Conservation (phyloP, 495 filamentous ascomycete genomes). For the Jackrogersella minutella region DNA sequence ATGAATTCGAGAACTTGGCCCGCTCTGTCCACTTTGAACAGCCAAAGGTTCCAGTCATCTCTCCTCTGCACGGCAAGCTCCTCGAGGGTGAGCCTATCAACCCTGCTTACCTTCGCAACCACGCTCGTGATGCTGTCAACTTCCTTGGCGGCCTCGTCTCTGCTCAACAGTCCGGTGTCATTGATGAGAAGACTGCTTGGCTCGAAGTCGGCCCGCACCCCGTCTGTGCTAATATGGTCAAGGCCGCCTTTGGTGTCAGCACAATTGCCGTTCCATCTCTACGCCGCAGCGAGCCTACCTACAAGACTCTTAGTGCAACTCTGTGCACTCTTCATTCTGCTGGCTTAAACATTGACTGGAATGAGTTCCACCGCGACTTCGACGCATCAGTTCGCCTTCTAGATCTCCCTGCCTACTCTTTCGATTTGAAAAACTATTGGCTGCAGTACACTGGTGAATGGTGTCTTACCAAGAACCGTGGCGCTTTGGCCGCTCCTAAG, state of each 20-base stretch:
- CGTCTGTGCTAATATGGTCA: conserved; percentile 73
- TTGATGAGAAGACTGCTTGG: conserved; percentile 65
- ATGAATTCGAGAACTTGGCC: conserved; percentile 68
- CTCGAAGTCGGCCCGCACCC: conserved; percentile 77
- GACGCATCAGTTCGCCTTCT: conserved; percentile 65
- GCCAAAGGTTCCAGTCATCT: conserved; percentile 74
- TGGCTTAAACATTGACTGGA: conserved; percentile 77
- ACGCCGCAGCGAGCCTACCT: conserved; percentile 63
- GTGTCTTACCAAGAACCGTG: conserved; percentile 75
- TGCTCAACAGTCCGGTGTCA: conserved; percentile 56
- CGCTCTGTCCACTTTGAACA: conserved; percentile 64
- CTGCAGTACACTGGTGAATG: conserved; percentile 74
- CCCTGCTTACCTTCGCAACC: conserved; percentile 68
- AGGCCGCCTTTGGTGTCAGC: conserved; percentile 65
- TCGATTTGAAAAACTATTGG: conserved; percentile 86
- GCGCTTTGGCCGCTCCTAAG: conserved; percentile 58
- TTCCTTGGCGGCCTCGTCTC: conserved; percentile 70
- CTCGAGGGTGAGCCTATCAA: conserved; percentile 65
- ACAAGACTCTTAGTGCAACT: conserved; percentile 68
- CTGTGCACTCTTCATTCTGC: conserved; percentile 68
- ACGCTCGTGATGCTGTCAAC: conserved; percentile 77
- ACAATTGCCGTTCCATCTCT: conserved; percentile 66
- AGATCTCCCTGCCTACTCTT: conserved; percentile 76
- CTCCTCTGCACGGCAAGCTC: conserved; percentile 69
- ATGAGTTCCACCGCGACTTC: conserved; percentile 81